Percentiles rank a stretch among this genome's conserved stretches.
Conservation (phyloP, 164 flowering plant species). For the Buxus sempervirens region DNA sequence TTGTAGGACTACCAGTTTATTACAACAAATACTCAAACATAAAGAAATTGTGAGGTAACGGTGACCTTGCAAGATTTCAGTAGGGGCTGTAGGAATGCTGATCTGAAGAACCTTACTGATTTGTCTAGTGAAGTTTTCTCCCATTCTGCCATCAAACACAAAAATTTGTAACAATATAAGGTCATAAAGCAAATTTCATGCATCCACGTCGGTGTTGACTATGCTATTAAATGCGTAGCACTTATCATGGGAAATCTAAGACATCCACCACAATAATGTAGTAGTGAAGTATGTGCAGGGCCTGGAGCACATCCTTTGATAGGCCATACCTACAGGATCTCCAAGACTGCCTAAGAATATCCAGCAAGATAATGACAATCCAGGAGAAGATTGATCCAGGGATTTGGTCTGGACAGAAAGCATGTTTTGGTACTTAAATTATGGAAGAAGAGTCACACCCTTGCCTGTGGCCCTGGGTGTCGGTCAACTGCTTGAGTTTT, state of each 20-base stretch:
- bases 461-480: no score
- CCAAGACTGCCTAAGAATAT: not conserved
- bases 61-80: constrained; percentile 86
- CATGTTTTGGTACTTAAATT: no score
- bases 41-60: not conserved
- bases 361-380: no score
- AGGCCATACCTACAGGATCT: not conserved
- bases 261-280: not conserved
- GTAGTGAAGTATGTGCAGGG: not conserved
- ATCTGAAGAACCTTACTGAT: constrained; percentile 60
- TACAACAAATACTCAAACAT: not conserved
- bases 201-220: not conserved
- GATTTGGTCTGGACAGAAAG: no score
- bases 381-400: no score
- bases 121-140: constrained; percentile 78
- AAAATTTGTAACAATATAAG: not conserved
- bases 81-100: constrained; percentile 84
- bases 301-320: not conserved
- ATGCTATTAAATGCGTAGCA: not conserved
- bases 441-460: no score
- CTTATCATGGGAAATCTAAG: not conserved
- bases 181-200: constrained; percentile 2
- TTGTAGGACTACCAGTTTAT: not conserved
- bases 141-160: constrained; percentile 42
- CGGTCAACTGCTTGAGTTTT: no score